These are phyloP conservation scores for Lodderomyces jiufengensis DNA, from an alignment of 1,139 yeast genomes.

Conservation along the genomic window DNA sequence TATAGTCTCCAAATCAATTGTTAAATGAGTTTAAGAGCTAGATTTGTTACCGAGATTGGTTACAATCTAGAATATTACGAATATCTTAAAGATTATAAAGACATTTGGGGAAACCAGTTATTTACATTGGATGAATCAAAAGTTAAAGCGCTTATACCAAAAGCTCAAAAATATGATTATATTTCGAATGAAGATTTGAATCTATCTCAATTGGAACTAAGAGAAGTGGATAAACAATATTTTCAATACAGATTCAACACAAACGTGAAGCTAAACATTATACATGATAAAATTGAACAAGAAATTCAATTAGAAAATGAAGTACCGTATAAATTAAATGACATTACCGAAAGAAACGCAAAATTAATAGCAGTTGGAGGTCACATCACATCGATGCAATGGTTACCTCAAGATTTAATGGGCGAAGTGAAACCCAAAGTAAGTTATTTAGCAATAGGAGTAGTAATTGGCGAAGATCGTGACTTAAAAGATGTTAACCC, in stretches of 20 bases:
- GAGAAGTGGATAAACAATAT: slow-evolving; percentile 7
- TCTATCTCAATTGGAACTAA: slow-evolving; percentile 6
- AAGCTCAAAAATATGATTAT: slow-evolving; percentile 3
- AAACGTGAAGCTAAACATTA: background rate
- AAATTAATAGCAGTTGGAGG: slow-evolving; percentile 54
- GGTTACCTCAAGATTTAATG: slow-evolving; percentile 35
- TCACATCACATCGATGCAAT: slow-evolving; percentile 48
- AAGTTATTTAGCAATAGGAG: slow-evolving; percentile 51
- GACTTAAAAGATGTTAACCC: slow-evolving; percentile 24
- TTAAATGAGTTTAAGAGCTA: too few species aligned
- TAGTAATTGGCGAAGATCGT: slow-evolving; percentile 27
- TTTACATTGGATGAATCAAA: slow-evolving; percentile 29
- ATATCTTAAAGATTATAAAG: slow-evolving; percentile 24
- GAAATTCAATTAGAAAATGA: slow-evolving; percentile 4
- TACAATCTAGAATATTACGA: slow-evolving; percentile 28
- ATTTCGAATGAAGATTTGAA: slow-evolving; percentile 8
- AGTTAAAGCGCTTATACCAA: slow-evolving; percentile 3
- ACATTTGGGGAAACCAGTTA: slow-evolving; percentile 33
- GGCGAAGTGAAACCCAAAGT: slow-evolving; percentile 6
- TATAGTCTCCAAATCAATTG: too few species aligned
- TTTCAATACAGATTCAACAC: slow-evolving; percentile 7
- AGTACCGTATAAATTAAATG: slow-evolving; percentile 12
- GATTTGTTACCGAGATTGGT: slow-evolving; percentile 18
- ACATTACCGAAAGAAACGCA: slow-evolving; percentile 31
- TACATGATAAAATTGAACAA: background rate